phyloP scores from a whole-genome alignment of 1,139 yeast species.

The Taphrina populina region DNA sequence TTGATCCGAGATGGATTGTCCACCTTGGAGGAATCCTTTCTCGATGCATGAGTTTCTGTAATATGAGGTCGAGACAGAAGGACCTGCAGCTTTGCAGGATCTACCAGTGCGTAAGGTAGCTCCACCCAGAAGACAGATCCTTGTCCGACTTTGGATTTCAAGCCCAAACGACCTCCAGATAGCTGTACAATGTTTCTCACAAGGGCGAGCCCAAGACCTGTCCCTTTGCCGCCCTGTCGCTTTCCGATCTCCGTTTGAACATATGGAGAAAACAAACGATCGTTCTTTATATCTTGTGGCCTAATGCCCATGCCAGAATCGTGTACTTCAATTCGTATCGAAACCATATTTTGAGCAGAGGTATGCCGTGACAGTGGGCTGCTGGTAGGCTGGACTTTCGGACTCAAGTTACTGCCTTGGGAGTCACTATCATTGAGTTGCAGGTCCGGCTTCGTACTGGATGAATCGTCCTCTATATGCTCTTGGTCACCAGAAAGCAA shows the following conservation, averaged over 20 bases:
- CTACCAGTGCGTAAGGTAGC: slow-evolving; percentile 20
- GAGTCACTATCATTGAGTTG: background rate
- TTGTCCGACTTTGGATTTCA: slow-evolving; percentile 21
- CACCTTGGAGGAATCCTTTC: background rate
- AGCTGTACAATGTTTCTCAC: slow-evolving; percentile 31
- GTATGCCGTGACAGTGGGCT: background rate
- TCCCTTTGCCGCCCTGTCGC: slow-evolving; percentile 33
- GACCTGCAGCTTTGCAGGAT: slow-evolving; percentile 7
- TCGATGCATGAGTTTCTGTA: background rate
- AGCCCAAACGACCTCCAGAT: slow-evolving; percentile 28
- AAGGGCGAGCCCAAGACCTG: slow-evolving; percentile 31
- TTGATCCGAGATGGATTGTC: background rate
- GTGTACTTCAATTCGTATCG: slow-evolving; percentile 28
- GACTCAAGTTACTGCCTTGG: background rate
- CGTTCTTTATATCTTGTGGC: slow-evolving; percentile 15
- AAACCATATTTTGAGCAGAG: slow-evolving; percentile 5
- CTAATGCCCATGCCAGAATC: slow-evolving; percentile 32
- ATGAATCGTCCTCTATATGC: background rate
- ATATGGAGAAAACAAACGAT: slow-evolving; percentile 28
- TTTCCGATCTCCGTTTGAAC: slow-evolving; percentile 33
- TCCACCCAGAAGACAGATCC: slow-evolving; percentile 31
- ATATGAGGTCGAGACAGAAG: background rate
- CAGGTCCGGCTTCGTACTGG: background rate
- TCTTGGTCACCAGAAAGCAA: slow-evolving; percentile 3
- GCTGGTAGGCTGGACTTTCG: background rate